Base-by-base conservation (phyloP, 2,329 filamentous ascomycete genomes). In the Colletotrichum tanaceti region DNA sequence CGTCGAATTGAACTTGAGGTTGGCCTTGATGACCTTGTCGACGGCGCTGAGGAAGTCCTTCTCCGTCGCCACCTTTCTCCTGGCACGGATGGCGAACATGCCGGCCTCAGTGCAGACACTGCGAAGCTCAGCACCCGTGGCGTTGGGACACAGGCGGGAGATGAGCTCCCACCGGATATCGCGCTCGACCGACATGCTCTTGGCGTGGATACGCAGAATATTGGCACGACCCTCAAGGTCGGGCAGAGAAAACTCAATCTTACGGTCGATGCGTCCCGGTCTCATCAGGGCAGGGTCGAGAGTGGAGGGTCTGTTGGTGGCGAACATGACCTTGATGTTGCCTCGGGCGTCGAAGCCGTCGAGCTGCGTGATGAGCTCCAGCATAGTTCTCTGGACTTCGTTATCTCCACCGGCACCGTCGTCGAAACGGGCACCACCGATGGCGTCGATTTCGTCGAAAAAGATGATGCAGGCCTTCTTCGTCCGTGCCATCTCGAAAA, bases 401-500 rank as follows among this genome's bases (percentile, higher is more conserved):
- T 98, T 98, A 81, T 98, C 95, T 76, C 95, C 95, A 75, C 95
- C 95, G 71, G 95, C 95, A 73, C 95, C 95, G 75, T 98, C 95
- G 76, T 98, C 95, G 78, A 98, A 98, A 80, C 95, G 93, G 46
- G 95, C 95, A 74, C 95, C 95, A 77, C 95, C 95, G 63, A 98
- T 93, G 57, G 95, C 95, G 80, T 98, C 95, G 71, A 98, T 96
- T 84, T 99, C 96, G 79, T 99, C 96, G 77, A 97, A 97, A 90
- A 99, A 99, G 83, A 99, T 99, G 78, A 99, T 99, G 82, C 96
- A 99, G 0, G 96, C 96, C 84, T 99, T 99, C 88, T 99, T 99
- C 65, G 96, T 98, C 74, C 96, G 90, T 11, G 96, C 96, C 96
- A 99, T 99, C 84, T 99, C 96, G 80, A 99, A 99, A 3, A 99